Evolutionary conservation across 2,329 filamentous ascomycete genomes (phyloP).

Genomic region (Remersonia thermophila): DNA sequence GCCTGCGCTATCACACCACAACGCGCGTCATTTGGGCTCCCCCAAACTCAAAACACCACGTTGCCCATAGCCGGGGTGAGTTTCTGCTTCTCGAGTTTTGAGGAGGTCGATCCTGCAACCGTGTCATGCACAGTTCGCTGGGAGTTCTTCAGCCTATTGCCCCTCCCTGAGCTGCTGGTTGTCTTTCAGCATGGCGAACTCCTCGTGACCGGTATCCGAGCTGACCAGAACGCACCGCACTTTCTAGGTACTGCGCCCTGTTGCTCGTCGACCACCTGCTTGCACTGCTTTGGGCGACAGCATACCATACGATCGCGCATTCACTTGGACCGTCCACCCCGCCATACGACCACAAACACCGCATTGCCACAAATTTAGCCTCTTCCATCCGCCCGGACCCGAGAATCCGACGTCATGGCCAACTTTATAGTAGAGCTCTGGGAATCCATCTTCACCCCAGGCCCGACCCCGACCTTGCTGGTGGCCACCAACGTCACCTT

Average conservation of each 20-base stretch:
- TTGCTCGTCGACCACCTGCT: background rate
- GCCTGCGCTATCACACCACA: constrained; percentile 2
- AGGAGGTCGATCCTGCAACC: constrained; percentile 1
- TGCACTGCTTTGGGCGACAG: too few species aligned
- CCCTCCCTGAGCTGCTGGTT: constrained; percentile 2
- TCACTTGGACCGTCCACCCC: too few species aligned
- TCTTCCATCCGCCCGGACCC: too few species aligned
- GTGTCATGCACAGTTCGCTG: constrained; percentile 4
- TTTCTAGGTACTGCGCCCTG: background rate
- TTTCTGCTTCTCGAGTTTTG: background rate
- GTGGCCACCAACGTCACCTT: constrained; percentile 86
- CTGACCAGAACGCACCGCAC: background rate
- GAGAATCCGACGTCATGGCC: constrained; percentile 31
- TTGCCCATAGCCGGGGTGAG: constrained; percentile 8
- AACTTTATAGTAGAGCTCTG: constrained; percentile 64
- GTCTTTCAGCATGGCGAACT: constrained; percentile 3
- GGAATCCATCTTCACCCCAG: constrained; percentile 87
- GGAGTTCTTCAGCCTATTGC: constrained; percentile 1
- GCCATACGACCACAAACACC: too few species aligned
- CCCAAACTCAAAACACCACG: constrained; percentile 8
- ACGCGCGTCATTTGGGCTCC: too few species aligned
- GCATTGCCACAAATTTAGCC: background rate
- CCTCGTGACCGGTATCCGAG: constrained; percentile 3
- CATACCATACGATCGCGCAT: too few species aligned
- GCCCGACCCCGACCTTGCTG: constrained; percentile 76